Conservation (phyloP, 2,329 filamentous ascomycete genomes). For the Talaromyces sp. region DNA sequence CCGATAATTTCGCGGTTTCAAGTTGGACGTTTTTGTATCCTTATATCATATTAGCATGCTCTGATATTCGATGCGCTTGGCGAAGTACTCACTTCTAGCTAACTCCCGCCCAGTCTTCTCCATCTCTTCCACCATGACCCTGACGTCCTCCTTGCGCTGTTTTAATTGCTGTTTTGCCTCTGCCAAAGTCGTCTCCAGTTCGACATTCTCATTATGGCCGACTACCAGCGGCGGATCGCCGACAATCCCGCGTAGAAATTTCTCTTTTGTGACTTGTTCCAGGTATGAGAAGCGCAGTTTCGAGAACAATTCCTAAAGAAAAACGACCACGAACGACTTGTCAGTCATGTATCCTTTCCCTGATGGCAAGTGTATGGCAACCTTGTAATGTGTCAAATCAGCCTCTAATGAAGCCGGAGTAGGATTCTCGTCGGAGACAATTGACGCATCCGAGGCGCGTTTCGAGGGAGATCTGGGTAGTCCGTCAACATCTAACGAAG, state of each 20-base stretch:
- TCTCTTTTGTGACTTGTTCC: slow-evolving; percentile 97
- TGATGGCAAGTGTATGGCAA: slow-evolving; percentile 22
- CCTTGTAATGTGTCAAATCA: slow-evolving; percentile 83
- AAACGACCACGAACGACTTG: no score
- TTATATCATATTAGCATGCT: slow-evolving; percentile 20
- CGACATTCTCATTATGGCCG: slow-evolving; percentile 73
- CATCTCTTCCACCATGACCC: slow-evolving; percentile 66
- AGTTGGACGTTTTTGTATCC: slow-evolving; percentile 55
- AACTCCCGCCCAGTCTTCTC: slow-evolving; percentile 65
- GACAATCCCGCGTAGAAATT: slow-evolving; percentile 89
- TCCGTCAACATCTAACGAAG: slow-evolving; percentile 30
- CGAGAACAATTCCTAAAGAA: slow-evolving; percentile 71
- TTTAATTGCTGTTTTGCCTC: slow-evolving; percentile 73
- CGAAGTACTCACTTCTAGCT: slow-evolving; percentile 48
- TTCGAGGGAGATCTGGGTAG: slow-evolving; percentile 38
- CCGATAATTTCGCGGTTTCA: slow-evolving; percentile 49
- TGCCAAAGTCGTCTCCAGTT: slow-evolving; percentile 66
- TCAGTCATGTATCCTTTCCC: no score
- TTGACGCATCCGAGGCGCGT: slow-evolving; percentile 69
- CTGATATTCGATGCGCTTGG: background rate
- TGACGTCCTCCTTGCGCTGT: slow-evolving; percentile 73
- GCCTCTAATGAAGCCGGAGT: slow-evolving; percentile 75
- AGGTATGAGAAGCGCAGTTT: slow-evolving; percentile 97
- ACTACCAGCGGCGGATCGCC: slow-evolving; percentile 86
- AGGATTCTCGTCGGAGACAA: slow-evolving; percentile 59